phyloP scores from a whole-genome alignment of 257 asterid species.

The Dorcoceras hygrometricum region DNA sequence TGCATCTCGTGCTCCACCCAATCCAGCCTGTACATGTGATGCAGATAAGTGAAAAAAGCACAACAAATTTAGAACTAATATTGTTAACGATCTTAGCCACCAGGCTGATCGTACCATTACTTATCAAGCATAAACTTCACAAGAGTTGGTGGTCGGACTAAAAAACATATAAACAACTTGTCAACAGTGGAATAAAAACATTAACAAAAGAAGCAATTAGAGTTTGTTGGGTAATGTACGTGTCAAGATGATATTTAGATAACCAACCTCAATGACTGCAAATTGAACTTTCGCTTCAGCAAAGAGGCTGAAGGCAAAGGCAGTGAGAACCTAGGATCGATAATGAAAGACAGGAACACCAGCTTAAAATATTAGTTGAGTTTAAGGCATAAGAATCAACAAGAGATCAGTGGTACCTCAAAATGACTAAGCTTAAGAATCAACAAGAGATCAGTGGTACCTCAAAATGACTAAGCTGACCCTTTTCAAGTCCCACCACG shows the following conservation, averaged over 20 bases:
- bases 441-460: constrained; percentile 34
- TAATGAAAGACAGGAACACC: constrained; percentile 11
- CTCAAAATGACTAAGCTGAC: constrained; percentile 87
- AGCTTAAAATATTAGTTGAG: constrained; percentile 14
- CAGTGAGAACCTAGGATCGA: constrained; percentile 72
- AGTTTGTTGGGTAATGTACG: constrained; percentile 15
- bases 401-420: constrained; percentile 54
- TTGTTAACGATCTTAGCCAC: not conserved
- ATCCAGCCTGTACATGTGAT: constrained; percentile 52
- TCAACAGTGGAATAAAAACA: not conserved
- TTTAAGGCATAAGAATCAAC: constrained; percentile 4
- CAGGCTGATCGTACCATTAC: not conserved
- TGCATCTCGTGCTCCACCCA: constrained; percentile 98
- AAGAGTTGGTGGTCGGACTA: not conserved
- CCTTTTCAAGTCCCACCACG: constrained; percentile 60
- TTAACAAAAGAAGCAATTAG: constrained; percentile 6
- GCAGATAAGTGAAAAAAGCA: constrained; percentile 19
- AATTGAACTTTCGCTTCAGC: constrained; percentile 77
- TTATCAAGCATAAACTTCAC: constrained; percentile 10
- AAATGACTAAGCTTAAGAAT: constrained; percentile 62
- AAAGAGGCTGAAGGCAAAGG: constrained; percentile 82
- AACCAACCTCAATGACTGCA: constrained; percentile 81
- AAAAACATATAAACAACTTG: not conserved
- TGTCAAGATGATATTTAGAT: constrained; percentile 8
- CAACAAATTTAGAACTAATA: not conserved